Percentiles rank a stretch among this genome's conserved stretches.
Evolutionary conservation across 306 rosid species (phyloP).

Genomic region (Arachis hypogaea): DNA sequence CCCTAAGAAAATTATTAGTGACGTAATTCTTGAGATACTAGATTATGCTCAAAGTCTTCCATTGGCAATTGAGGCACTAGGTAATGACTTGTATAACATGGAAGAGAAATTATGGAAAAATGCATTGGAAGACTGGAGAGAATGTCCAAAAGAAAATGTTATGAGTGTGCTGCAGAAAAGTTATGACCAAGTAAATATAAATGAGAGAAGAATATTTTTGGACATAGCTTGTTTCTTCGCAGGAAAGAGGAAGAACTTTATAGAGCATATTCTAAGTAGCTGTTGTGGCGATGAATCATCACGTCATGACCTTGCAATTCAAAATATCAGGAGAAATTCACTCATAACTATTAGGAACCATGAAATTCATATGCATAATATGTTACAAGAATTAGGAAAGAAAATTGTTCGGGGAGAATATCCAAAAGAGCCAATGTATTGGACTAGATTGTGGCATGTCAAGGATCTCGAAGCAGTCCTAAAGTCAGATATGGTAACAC

Average conservation of each 20-base stretch:
- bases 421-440: background rate
- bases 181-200: no score
- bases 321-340: background rate
- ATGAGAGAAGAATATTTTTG: background rate
- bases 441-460: background rate
- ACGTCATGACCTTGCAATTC: background rate
- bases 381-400: slow-evolving; percentile 34
- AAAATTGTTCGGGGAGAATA: slow-evolving; percentile 5
- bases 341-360: slow-evolving; percentile 17
- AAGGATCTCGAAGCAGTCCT: background rate
- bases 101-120: background rate
- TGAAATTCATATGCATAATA: slow-evolving; percentile 37
- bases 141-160: no score
- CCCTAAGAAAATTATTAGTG: background rate
- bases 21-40: background rate
- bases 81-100: background rate
- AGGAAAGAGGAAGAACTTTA: background rate
- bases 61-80: background rate
- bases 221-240: background rate
- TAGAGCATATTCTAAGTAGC: background rate
- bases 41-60: background rate
- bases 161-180: no score
- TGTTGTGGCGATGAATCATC: no score
- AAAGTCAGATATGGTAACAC: background rate
- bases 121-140: background rate